phyloP scores from a whole-genome alignment of 257 asterid genomes.

The Solanum clarkiae region DNA sequence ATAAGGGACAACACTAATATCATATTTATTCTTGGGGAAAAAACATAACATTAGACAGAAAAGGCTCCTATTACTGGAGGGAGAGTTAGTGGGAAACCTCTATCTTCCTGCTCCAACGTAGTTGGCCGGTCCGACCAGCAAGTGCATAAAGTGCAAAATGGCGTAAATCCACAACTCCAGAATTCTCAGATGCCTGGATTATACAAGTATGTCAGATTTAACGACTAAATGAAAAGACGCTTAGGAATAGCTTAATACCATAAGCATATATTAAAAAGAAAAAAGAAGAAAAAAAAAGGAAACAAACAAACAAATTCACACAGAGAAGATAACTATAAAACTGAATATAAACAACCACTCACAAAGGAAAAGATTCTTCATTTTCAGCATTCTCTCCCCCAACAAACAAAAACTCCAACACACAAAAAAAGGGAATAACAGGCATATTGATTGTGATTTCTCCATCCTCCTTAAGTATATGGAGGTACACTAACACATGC shows the following conservation, averaged over 20 bases:
- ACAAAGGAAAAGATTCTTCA: not conserved
- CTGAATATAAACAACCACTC: not conserved
- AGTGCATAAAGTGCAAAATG: slow-evolving; percentile 94
- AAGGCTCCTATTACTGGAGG: not conserved
- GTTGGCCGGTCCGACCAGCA: slow-evolving; percentile 81
- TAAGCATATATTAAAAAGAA: not conserved
- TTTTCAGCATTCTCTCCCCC: not conserved
- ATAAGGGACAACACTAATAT: not conserved
- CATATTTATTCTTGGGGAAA: not conserved
- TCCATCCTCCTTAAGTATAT: not conserved
- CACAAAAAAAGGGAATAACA: not conserved
- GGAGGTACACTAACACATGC: not conserved
- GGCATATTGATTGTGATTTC: not conserved
- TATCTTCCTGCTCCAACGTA: slow-evolving; percentile 77
- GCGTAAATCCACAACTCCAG: slow-evolving; percentile 64
- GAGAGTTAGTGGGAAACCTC: slow-evolving; percentile 35
- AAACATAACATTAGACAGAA: not conserved
- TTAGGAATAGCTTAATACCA: not conserved
- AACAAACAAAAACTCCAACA: not conserved
- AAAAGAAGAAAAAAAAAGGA: not conserved
- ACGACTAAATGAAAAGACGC: not conserved
- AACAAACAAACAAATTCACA: not conserved
- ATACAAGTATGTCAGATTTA: not conserved
- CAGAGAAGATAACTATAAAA: not conserved
- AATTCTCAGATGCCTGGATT: slow-evolving; percentile 55